phyloP scores from a whole-genome alignment of 768 basidiomycete genomes.

The Harrya chromipes region DNA sequence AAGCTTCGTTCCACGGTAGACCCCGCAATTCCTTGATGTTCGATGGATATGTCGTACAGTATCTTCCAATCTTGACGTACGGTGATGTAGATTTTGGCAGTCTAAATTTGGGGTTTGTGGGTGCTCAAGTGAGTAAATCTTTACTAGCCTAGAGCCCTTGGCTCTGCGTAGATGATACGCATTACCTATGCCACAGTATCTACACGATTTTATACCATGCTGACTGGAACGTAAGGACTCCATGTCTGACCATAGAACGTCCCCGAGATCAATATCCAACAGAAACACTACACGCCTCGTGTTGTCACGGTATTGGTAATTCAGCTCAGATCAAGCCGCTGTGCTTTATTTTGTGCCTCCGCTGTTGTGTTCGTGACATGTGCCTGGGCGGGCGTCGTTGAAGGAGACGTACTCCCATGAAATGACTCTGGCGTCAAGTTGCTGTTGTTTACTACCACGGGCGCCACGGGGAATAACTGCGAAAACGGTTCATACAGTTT shows the following conservation, averaged over 20 bases:
- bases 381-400: conserved; percentile 26
- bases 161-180: no score
- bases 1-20: no score
- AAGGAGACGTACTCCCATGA: conserved; percentile 56
- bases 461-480: conserved; percentile 26
- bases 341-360: conserved; percentile 18
- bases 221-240: neutral
- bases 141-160: no score
- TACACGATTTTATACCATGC: conserved; percentile 1
- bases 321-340: conserved; percentile 31
- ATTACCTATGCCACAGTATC: neutral
- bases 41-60: no score
- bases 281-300: neutral
- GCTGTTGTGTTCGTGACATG: conserved; percentile 8
- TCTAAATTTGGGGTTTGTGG: no score
- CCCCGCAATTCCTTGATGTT: no score
- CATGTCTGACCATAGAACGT: neutral
- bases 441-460: conserved; percentile 31
- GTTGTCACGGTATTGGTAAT: neutral
- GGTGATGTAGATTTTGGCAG: no score
- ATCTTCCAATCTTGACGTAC: no score
- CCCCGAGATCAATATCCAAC: neutral
- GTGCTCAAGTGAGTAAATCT: no score
- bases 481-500: conserved; percentile 41
- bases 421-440: conserved; percentile 57